Conservation (phyloP, 345 rosid species). For the Geranium rotundifolium region DNA sequence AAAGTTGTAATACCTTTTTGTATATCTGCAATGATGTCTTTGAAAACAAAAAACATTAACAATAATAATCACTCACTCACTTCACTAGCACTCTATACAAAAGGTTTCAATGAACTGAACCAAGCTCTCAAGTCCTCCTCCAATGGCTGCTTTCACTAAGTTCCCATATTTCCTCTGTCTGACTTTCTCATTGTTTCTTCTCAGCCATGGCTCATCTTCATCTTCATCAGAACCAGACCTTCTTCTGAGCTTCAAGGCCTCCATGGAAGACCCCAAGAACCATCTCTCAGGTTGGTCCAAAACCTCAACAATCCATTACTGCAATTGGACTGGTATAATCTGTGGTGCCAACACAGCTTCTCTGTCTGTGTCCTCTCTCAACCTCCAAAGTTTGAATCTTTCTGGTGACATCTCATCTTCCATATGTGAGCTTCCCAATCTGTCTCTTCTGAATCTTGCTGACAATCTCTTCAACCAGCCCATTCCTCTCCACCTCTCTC, state of each 20-base stretch:
- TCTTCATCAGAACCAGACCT: constrained; percentile 47
- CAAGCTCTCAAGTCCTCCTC: constrained; percentile 13
- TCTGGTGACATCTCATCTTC: constrained; percentile 79
- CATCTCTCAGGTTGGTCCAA: constrained; percentile 68
- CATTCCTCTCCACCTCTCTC: constrained; percentile 66
- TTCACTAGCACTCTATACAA: constrained; percentile 6
- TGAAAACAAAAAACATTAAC: not conserved
- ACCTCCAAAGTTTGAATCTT: constrained; percentile 74
- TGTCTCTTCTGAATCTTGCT: constrained; percentile 65
- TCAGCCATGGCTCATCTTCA: constrained; percentile 20
- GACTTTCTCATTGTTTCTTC: constrained; percentile 30
- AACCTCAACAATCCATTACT: constrained; percentile 40
- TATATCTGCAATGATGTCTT: constrained; percentile 1
- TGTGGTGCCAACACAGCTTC: constrained; percentile 29
- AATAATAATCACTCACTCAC: not conserved
- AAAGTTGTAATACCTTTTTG: constrained; percentile 4
- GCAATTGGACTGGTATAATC: constrained; percentile 84
- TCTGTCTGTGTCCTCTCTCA: constrained; percentile 49
- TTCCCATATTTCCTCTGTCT: constrained; percentile 23
- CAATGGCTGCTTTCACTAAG: constrained; percentile 48
- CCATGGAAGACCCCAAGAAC: constrained; percentile 56
- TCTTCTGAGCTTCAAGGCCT: constrained; percentile 67
- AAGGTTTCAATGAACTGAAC: constrained; percentile 8
- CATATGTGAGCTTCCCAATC: constrained; percentile 47
- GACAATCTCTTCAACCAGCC: constrained; percentile 70